Evolutionary conservation across 2,329 filamentous ascomycete genomes (phyloP).

Genomic region (Neocatenulostroma microsporum): DNA sequence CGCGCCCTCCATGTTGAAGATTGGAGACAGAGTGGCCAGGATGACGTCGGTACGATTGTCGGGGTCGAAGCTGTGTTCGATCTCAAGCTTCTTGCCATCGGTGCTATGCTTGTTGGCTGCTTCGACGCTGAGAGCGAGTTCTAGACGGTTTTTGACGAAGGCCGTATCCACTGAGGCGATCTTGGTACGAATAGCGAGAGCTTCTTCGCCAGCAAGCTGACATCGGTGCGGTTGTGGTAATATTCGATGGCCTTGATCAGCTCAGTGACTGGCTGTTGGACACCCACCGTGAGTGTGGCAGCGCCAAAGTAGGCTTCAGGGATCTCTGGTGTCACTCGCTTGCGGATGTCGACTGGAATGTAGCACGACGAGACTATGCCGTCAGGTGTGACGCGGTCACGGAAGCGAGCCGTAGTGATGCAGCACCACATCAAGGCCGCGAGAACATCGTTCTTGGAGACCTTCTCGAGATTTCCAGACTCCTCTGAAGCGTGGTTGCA

Average conservation of each 20-base stretch:
- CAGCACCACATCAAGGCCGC: background rate
- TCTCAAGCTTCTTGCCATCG: background rate
- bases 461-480: background rate
- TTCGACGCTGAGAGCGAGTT: conserved; percentile 3
- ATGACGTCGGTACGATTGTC: background rate
- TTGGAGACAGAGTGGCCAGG: background rate
- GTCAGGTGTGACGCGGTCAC: too few species aligned
- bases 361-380: too few species aligned
- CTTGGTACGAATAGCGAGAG: background rate
- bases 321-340: background rate
- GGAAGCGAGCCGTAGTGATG: background rate
- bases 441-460: conserved; percentile 1
- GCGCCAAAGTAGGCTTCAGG: background rate
- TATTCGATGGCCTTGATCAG: background rate
- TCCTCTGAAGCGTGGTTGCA: background rate
- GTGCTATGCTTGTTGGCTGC: background rate
- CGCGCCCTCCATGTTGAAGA: conserved; percentile 1
- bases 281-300: background rate
- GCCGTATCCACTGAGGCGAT: background rate
- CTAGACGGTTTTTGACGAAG: background rate
- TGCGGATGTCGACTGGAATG: background rate
- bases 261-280: background rate
- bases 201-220: background rate
- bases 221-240: background rate
- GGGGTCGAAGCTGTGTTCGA: background rate